Base-by-base conservation (phyloP, 306 rosid species). In the Rosa multiflora region DNA sequence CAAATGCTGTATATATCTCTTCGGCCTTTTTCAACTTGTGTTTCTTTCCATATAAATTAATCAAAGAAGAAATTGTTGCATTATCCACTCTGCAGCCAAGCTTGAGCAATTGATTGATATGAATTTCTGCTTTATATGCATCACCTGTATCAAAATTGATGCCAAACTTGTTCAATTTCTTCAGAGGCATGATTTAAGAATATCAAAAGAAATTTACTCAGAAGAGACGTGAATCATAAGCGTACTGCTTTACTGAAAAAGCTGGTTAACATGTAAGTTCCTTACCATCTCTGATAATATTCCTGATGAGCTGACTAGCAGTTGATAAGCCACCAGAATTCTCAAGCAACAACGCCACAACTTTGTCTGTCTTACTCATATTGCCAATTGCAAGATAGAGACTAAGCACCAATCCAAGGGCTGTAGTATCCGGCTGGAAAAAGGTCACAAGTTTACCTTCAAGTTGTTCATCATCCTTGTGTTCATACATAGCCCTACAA, bases 271-370 rank as follows among this genome's bases (percentile, higher is more conserved):
- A 37, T 32, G 2, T 47, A 12, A 5, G 56, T 47, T 40, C 20
- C 89, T 85, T 87, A 88, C 99, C 99, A 66, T 89, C 91, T 88
- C 85, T 88, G 40, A 85, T 67, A 80, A 92, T 87, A 75, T 75
- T 83, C 63, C 68, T 79, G 70, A 92, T 78, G 20, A 92, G 83
- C 75, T 85, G 90, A 77, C 55, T 80, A 52, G 76, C 89, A 72
- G 79, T 47, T 56, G 80, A 82, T 80, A 85, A 79, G 23, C 93
- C 92, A 74, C 83, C 88, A 37, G 86, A 80, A 84, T 70, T 83
- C 72, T 82, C 82, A 74, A 87, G 85, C 81, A 88, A 46, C 71
- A 87, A 82, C 72, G 87, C 86, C 76, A 92, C 78, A 70, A 89
- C 82, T 67, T 82, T 76, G 46, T 80, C 78, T 66, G 80, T 88